Evolutionary conservation across 306 rosid genomes (phyloP), one percentile per base, ranked within the genome.

Genomic region (Hippophae tibetana): DNA sequence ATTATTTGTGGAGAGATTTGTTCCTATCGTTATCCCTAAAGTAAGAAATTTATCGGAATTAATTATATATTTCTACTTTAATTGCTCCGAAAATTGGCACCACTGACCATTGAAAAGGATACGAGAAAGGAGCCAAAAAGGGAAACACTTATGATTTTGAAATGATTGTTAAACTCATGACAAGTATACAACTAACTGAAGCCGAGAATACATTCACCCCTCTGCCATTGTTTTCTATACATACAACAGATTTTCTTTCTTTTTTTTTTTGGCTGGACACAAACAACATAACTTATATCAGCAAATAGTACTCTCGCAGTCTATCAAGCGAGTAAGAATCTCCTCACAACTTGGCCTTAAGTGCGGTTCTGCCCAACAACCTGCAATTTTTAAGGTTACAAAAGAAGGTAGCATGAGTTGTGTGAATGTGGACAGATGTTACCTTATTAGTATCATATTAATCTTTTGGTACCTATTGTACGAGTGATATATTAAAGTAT

Each of bases 281-380:
- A 75, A 56, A 71, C 78, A 57, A 60, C 23, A 18, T 18, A 18
- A 18, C 23, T 58, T 63, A 72, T 65, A 72, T 93, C 85, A 93
- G 77, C 95, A 76, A 63, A 82, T 68, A 2, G 95, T 75, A 74
- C 86, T 78, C 78, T 93, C 97, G 70, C 93, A 80, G 74, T 81
- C 95, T 46, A 73, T 72, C 86, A 93, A 72, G 61, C 97, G 95
- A 42, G 95, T 73, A 61, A 93, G 87, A 63, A 88, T 84, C 63
- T 86, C 95, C 69, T 86, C 94, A 65, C 99, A 88, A 74, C 81
- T 77, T 50, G 99, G 99, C 62, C 99, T 87, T 59, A 78, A 84
- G 6, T 75, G 81, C 13, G 86, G 81, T 54, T 93, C 99, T 40
- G 73, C 82, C 97, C 97, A 93, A 76, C 99, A 93, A 50, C 88